These are phyloP conservation scores for Phaeosphaeriaceae sp. DNA, from an alignment of 2,329 filamentous ascomycete genomes.

Conservation along the genomic window DNA sequence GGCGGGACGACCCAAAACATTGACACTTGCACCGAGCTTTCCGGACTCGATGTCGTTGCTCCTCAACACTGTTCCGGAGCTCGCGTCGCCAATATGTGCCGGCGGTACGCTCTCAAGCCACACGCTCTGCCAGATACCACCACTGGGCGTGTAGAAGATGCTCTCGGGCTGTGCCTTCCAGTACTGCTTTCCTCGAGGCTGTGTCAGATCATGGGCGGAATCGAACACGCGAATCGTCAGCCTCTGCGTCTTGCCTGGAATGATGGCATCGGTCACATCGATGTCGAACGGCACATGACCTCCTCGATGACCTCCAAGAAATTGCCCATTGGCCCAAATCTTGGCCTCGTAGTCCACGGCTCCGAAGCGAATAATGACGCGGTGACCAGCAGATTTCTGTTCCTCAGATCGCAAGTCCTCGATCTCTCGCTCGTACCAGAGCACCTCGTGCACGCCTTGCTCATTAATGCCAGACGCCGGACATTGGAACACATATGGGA, in stretches of 20 bases:
- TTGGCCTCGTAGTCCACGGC: constrained; percentile 68
- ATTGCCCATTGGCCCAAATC: constrained; percentile 63
- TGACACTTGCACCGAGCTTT: constrained; percentile 59
- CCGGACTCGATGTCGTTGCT: constrained; percentile 63
- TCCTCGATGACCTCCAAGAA: constrained; percentile 63
- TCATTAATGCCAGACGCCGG: constrained; percentile 69
- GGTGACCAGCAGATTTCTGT: constrained; percentile 50
- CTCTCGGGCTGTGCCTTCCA: constrained; percentile 67
- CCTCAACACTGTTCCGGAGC: constrained; percentile 64
- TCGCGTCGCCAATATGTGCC: constrained; percentile 62
- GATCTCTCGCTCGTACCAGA: constrained; percentile 69
- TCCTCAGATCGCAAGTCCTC: constrained; percentile 56
- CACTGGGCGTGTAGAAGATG: constrained; percentile 66
- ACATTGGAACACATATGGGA: constrained; percentile 71
- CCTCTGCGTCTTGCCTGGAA: constrained; percentile 18
- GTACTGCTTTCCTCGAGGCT: constrained; percentile 73
- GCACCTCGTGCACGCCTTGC: constrained; percentile 68
- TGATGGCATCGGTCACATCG: constrained; percentile 61
- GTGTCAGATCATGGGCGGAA: constrained; percentile 68
- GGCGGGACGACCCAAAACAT: constrained; percentile 58
- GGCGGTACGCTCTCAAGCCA: constrained; percentile 64
- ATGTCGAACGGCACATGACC: constrained; percentile 65
- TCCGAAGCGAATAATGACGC: constrained; percentile 63
- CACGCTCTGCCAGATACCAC: constrained; percentile 66
- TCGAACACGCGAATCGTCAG: constrained; percentile 68